A percentile compares a stretch with the other conserved stretches of the same genome.
Evolutionary conservation across 495 filamentous ascomycete species (phyloP).

Genomic region (Venustampulla echinocandica): DNA sequence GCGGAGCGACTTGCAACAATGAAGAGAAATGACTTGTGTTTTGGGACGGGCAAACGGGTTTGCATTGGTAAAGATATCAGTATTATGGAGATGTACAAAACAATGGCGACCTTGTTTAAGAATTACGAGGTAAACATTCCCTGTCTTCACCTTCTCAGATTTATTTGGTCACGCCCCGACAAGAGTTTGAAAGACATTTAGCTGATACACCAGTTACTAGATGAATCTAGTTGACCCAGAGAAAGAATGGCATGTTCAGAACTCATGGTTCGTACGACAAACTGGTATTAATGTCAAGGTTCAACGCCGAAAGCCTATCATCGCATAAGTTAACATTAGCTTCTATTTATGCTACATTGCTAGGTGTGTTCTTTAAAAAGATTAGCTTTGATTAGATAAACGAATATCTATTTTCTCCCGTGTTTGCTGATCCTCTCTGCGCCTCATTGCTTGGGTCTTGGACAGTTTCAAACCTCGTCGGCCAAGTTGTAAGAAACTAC

Average conservation of each 20-base stretch:
- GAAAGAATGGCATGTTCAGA: slow-evolving; percentile 29
- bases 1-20: slow-evolving; percentile 21
- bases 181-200: background rate
- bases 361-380: no score
- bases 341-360: no score
- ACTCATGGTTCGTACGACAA: slow-evolving; percentile 32
- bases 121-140: slow-evolving; percentile 22
- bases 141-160: background rate
- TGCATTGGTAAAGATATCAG: slow-evolving; percentile 35
- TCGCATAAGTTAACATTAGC: no score
- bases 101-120: slow-evolving; percentile 28
- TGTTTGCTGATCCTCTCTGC: no score
- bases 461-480: no score
- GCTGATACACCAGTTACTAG: background rate
- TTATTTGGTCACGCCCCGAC: background rate
- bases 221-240: slow-evolving; percentile 6
- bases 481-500: no score
- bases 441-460: no score
- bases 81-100: slow-evolving; percentile 32
- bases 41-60: slow-evolving; percentile 30
- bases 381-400: no score
- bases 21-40: slow-evolving; percentile 29
- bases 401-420: no score
- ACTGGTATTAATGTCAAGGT: slow-evolving; percentile 11
- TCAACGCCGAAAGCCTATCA: background rate